These are phyloP conservation scores for Sclerotinia trifoliorum DNA, from an alignment of 2,329 filamentous ascomycete genomes.

Conservation along the genomic window DNA sequence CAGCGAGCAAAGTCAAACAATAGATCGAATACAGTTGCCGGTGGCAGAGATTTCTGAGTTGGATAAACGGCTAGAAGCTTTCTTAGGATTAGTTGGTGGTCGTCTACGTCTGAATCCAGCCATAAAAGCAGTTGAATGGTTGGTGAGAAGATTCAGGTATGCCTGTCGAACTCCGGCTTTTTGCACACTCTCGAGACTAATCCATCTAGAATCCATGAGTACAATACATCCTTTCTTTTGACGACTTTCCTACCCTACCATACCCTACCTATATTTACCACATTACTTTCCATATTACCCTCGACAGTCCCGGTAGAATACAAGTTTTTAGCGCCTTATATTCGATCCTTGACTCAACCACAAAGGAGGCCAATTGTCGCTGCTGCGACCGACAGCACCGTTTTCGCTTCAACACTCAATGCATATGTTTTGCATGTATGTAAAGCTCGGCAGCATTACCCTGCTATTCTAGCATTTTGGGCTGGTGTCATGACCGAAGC, in stretches of 20 bases:
- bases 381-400: conserved; percentile 73
- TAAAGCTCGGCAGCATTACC: conserved; percentile 69
- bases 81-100: conserved; percentile 75
- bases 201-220: conserved; percentile 73
- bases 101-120: conserved; percentile 81
- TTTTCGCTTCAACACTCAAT: conserved; percentile 75
- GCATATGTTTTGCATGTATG: conserved; percentile 75
- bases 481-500: conserved; percentile 83
- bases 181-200: conserved; percentile 4
- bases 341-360: conserved; percentile 70
- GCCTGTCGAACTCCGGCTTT: conserved; percentile 30
- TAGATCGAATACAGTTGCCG: conserved; percentile 85
- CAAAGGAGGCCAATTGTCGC: conserved; percentile 81
- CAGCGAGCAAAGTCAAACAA: conserved; percentile 85
- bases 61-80: conserved; percentile 73
- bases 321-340: conserved; percentile 83
- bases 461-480: conserved; percentile 84
- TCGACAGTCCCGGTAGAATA: conserved; percentile 70
- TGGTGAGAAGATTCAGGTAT: conserved; percentile 85
- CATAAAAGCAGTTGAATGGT: conserved; percentile 91
- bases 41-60: conserved; percentile 78
- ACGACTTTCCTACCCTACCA: conserved; percentile 93
- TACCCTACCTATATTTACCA: conserved; percentile 78
- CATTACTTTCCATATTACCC: conserved; percentile 83
- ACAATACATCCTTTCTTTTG: conserved; percentile 76